A percentile compares a stretch with the other conserved stretches of the same genome.
Evolutionary conservation across 2,329 filamentous ascomycete genomes (phyloP).

Genomic region (Whalleya microplaca): DNA sequence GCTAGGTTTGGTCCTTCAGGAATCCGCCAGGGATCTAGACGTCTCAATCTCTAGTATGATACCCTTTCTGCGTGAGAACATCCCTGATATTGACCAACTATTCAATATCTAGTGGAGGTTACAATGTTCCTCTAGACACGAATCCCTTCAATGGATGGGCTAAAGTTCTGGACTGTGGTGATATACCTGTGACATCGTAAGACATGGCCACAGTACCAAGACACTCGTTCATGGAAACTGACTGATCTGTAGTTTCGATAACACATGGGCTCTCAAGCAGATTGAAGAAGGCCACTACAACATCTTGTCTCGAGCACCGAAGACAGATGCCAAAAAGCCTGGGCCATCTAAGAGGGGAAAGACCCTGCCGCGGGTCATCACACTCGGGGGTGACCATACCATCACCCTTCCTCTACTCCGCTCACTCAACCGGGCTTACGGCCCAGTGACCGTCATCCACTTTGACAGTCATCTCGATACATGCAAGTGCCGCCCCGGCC

Average conservation of each 20-base stretch:
- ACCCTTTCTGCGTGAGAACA: constrained; percentile 36
- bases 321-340: constrained; percentile 66
- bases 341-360: constrained; percentile 74
- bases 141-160: constrained; percentile 85
- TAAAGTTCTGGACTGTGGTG: constrained; percentile 79
- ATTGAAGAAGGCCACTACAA: constrained; percentile 84
- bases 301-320: constrained; percentile 71
- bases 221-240: constrained; percentile 1
- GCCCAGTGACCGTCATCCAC: constrained; percentile 64
- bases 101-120: constrained; percentile 68
- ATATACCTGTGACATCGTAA: constrained; percentile 83
- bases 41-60: constrained; percentile 80
- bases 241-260: constrained; percentile 68
- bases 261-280: constrained; percentile 78
- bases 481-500: constrained; percentile 46
- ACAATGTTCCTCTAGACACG: constrained; percentile 78
- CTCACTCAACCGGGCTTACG: constrained; percentile 64
- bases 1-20: constrained; percentile 84
- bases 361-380: constrained; percentile 81
- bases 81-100: constrained; percentile 17
- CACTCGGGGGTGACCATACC: constrained; percentile 68
- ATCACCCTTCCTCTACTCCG: constrained; percentile 63
- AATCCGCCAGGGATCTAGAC: constrained; percentile 83
- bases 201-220: constrained; percentile 32
- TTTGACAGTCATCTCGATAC: constrained; percentile 70